Evolutionary conservation across 139 green algal species (phyloP), one percentile per base, ranked within the genome.

Genomic region (Yamagishiella unicocca): DNA sequence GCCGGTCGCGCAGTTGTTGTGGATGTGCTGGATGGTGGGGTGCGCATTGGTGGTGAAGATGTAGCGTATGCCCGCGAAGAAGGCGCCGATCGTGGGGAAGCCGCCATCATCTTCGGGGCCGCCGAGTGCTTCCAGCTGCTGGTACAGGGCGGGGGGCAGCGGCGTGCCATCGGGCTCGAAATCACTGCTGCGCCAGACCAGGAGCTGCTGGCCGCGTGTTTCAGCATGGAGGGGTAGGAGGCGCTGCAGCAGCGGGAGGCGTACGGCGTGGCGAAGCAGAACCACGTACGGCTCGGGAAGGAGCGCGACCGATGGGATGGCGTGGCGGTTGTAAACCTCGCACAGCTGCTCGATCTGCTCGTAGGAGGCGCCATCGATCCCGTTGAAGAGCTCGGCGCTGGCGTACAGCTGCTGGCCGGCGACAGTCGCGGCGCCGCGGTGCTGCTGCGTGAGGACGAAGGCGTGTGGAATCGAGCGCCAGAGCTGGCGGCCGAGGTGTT

Each of bases 1-100:
- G 6, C 35, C 67, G 10, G 67, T 75, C 19, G 67, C 67, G 17
- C 35, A 17, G 67, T 75, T 75, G 67, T 75, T 75, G 67, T 75
- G 24, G 35, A 75, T n/a, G n/a, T 75, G 67, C 10, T 75, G 67
- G 10, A 75, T 17, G 19, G 35, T 17, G 12, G 29, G 22, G 37
- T 75, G 67, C 5, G 35, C 67, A 21, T 75, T 75, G 35, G 37
- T 53, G 35, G 67, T 75, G 67, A 75, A 75, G 35, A 29, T n/a
- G 37, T 75, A 75, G 12, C 67, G 35, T 7, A 50, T 50, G 12
- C 67, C 67, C 14, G 9, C 10, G 35, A 75, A 75, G 67, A 75
- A 75, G 35, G 35, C 67, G 35, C 67, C 12, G 22, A 75, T 7
- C 4, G 67, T 19, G 19, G 67, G 67, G 17, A 75, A 31, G 37